Evolutionary conservation across 805 yeast species (phyloP), one percentile per base, ranked within the genome.

Genomic region (Priceomyces castillae): DNA sequence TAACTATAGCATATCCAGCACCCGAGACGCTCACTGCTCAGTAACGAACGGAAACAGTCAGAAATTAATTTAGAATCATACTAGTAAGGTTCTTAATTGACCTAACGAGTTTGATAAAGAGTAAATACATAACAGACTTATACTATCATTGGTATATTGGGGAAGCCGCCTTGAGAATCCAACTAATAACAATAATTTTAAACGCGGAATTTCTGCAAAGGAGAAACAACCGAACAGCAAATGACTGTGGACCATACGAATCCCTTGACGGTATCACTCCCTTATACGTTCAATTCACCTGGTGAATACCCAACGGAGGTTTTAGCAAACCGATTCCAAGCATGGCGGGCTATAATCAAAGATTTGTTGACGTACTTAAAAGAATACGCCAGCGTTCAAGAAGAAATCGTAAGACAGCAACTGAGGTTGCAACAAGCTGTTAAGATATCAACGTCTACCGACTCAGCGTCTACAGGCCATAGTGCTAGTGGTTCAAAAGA

Each of bases 401-500:
- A 90, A 62, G 96, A 90, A 58, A 77, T 88, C 14, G 82, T 86
- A 28, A 79, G 96, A 46, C 95, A 88, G 56, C 94, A 88, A 51
- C 54, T 83, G 40, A 71, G 96, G 40, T 73, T 90, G 36, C 86
- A 88, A 47, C 90, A 88, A 59, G 89, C 95, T 7, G 83, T 86
- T 3, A 64, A 64, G 1, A 58, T 52, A 22, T 43, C 43, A 6
- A n/a, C 52, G 5, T 17, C 40, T 15, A n/a, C 39, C 7, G 22
- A 26, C 2, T 11, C 23, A 17, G 36, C 23, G 20, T 18, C 42
- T 14, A 10, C 40, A 12, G 48, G 37, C 38, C 45, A 51, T 22
- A 48, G 50, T 7, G 47, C 37, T 18, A 42, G 41, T n/a, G 31
- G 44, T 34, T 50, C 51, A 19, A 59, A 54, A 33, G 69, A 67